Conservation (phyloP, 345 rosid species). For the Pelargonium nanum region DNA sequence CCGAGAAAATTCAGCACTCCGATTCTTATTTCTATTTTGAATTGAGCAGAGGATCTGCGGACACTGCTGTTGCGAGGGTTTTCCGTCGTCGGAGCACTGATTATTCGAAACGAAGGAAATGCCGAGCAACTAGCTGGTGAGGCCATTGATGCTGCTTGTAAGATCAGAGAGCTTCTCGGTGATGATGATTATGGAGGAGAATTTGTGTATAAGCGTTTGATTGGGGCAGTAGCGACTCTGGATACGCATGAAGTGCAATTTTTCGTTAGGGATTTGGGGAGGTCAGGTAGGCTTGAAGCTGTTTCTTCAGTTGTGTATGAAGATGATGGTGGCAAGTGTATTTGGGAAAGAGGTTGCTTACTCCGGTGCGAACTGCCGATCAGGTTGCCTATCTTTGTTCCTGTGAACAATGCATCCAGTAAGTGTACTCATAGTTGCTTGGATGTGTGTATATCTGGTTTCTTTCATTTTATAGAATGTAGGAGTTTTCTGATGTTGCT, state of each 20-base stretch:
- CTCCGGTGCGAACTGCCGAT: conserved; percentile 67
- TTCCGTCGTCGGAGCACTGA: conserved; percentile 57
- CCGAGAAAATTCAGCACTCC: neutral
- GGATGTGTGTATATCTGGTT: neutral
- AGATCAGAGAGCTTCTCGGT: conserved; percentile 37
- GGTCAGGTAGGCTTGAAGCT: conserved; percentile 25
- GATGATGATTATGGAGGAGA: conserved; percentile 24
- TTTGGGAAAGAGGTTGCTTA: conserved; percentile 84
- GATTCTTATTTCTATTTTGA: neutral
- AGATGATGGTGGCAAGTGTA: conserved; percentile 43
- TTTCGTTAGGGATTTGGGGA: conserved; percentile 39
- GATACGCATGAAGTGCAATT: conserved; percentile 32
- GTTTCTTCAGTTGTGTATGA: conserved; percentile 48
- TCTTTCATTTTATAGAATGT: neutral
- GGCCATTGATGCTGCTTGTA: conserved; percentile 44
- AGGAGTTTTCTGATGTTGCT: neutral
- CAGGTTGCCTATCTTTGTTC: conserved; percentile 54
- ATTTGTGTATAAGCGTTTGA: conserved; percentile 21
- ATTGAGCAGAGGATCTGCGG: conserved; percentile 55
- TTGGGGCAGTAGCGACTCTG: conserved; percentile 60
- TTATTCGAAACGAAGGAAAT: conserved; percentile 34
- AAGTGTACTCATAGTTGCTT: conserved; percentile 5
- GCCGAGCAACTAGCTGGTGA: conserved; percentile 33
- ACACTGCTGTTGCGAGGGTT: conserved; percentile 62
- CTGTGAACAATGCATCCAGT: conserved; percentile 47